These are phyloP conservation scores for Populus davidiana DNA, from an alignment of 345 rosid genomes.

Conservation along the genomic window DNA sequence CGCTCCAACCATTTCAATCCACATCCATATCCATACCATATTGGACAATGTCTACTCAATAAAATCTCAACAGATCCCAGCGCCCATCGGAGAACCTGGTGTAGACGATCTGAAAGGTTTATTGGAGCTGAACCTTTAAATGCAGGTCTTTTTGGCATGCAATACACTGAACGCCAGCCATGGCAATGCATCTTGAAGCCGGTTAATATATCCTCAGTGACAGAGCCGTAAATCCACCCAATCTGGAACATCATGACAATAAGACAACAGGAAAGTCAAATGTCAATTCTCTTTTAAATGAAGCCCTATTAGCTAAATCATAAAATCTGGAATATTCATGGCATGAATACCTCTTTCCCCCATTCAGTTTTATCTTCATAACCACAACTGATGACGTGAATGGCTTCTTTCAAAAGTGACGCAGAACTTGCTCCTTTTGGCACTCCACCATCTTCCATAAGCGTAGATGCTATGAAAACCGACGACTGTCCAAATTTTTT, in stretches of 20 bases:
- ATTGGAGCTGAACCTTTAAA: constrained; percentile 75
- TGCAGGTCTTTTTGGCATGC: constrained; percentile 59
- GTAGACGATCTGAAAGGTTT: constrained; percentile 70
- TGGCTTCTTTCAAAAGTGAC: constrained; percentile 64
- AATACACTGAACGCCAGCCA: constrained; percentile 74
- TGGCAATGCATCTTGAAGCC: constrained; percentile 81
- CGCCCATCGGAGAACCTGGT: constrained; percentile 77
- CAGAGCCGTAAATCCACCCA: constrained; percentile 82
- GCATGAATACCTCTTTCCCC: constrained; percentile 55
- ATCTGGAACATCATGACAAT: constrained; percentile 27
- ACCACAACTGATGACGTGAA: constrained; percentile 67
- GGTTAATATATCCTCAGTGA: constrained; percentile 69
- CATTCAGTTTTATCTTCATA: constrained; percentile 73
- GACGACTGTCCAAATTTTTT: constrained; percentile 60
- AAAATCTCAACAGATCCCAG: constrained; percentile 71
- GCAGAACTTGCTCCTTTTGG: constrained; percentile 48
- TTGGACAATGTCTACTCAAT: constrained; percentile 66
- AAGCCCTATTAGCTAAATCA: not conserved
- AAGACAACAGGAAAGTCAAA: not conserved
- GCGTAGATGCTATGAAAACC: constrained; percentile 47
- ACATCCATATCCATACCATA: constrained; percentile 70
- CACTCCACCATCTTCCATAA: constrained; percentile 54
- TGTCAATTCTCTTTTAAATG: not conserved
- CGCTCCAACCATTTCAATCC: constrained; percentile 65
- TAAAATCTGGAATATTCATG: not conserved